These are phyloP conservation scores for Aspergillus hancockii DNA, from an alignment of 495 filamentous ascomycete genomes.

Conservation along the genomic window DNA sequence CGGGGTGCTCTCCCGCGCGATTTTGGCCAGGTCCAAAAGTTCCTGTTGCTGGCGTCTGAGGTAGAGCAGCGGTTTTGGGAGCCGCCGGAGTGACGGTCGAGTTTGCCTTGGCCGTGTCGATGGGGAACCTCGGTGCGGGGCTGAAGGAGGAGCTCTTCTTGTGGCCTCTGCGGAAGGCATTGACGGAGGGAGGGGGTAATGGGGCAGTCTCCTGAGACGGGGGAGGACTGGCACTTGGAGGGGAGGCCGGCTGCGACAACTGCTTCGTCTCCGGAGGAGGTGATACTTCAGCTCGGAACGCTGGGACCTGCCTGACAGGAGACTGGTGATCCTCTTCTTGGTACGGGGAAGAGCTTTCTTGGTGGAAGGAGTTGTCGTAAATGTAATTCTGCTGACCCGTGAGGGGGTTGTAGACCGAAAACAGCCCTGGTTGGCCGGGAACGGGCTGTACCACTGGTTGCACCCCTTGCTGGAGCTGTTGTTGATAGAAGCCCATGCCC, in stretches of 20 bases:
- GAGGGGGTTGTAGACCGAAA: conserved; percentile 77
- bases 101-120: conserved; percentile 62
- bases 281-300: conserved; percentile 75
- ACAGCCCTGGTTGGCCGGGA: conserved; percentile 71
- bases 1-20: conserved; percentile 90
- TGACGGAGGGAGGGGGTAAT: conserved; percentile 76
- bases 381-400: conserved; percentile 79
- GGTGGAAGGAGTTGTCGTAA: conserved; percentile 54
- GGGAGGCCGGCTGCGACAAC: conserved; percentile 50
- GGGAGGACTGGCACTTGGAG: conserved; percentile 66
- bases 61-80: conserved; percentile 76
- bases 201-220: conserved; percentile 65
- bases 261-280: conserved; percentile 65
- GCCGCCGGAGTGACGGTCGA: conserved; percentile 46
- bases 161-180: conserved; percentile 88
- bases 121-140: conserved; percentile 57
- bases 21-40: conserved; percentile 92
- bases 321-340: conserved; percentile 42
- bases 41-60: conserved; percentile 77
- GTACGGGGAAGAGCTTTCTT: conserved; percentile 33
- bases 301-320: conserved; percentile 53
- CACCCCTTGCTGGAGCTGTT: conserved; percentile 72
- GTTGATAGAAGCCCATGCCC: conserved; percentile 58
- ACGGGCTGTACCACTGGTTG: conserved; percentile 70
- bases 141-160: conserved; percentile 85